A percentile compares a stretch with the other conserved stretches of the same genome.
phyloP scores from a whole-genome alignment of 1,139 yeast genomes.

The Suhomyces atakaporum region DNA sequence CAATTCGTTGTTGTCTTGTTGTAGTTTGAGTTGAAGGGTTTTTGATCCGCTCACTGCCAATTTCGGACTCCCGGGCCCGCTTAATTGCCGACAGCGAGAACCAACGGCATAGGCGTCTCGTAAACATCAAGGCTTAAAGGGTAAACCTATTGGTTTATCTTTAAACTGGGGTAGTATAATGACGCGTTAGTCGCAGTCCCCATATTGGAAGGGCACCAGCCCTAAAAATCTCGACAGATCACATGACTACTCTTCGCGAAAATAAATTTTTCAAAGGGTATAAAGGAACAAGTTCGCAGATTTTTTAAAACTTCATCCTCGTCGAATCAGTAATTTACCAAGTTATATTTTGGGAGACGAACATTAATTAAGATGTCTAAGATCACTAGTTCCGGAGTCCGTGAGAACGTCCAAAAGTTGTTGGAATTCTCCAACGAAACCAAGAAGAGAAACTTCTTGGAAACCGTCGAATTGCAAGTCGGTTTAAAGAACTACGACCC shows the following conservation, averaged over 20 bases:
- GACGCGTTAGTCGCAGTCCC: too few species aligned
- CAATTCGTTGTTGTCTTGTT: conserved; percentile 30
- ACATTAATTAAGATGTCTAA: conserved; percentile 71
- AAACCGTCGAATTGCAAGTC: conserved; percentile 99
- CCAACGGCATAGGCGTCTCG: too few species aligned
- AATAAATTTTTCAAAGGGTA: conserved; percentile 8
- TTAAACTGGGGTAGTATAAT: too few species aligned
- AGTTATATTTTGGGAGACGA: conserved; percentile 70
- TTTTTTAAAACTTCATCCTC: conserved; percentile 35
- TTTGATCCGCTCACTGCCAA: conserved; percentile 12
- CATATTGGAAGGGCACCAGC: too few species aligned
- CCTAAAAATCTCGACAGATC: conserved; percentile 1
- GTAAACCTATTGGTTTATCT: too few species aligned
- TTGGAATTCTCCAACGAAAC: conserved; percentile 89
- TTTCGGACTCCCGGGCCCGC: conserved; percentile 14
- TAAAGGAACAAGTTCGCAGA: conserved; percentile 3
- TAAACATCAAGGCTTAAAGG: too few species aligned
- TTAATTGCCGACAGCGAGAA: background rate
- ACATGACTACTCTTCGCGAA: conserved; percentile 1
- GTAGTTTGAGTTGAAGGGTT: conserved; percentile 13
- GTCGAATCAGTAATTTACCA: conserved; percentile 55
- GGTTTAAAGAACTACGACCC: conserved; percentile 99
- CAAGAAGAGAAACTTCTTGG: conserved; percentile 99
- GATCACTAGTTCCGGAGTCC: conserved; percentile 89
- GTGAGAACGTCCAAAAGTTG: conserved; percentile 94